Percentiles rank a stretch among this genome's conserved stretches.
phyloP scores from a whole-genome alignment of 305 asterid species.

The Withania somnifera region DNA sequence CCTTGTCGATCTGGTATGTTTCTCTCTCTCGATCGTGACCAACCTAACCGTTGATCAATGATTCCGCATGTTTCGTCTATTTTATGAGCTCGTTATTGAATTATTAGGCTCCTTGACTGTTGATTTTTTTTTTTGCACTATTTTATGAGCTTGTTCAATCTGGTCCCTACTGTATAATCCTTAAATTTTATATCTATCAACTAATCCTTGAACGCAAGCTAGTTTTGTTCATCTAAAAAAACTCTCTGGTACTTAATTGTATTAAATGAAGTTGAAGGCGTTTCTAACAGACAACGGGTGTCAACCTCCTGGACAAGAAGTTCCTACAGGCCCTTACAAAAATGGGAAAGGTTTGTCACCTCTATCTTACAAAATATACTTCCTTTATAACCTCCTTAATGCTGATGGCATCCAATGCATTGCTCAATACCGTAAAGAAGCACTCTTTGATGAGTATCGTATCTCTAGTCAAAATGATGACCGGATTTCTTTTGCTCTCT shows the following conservation, averaged over 20 bases:
- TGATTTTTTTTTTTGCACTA: too few relatives aligned
- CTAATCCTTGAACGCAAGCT: too few relatives aligned
- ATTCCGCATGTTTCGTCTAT: not conserved
- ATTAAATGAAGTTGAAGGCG: constrained; percentile 80
- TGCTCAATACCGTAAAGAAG: constrained; percentile 51
- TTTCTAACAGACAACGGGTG: constrained; percentile 70
- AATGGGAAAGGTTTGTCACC: constrained; percentile 62
- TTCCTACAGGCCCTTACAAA: constrained; percentile 78
- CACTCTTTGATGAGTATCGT: constrained; percentile 69
- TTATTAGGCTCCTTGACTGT: not conserved
- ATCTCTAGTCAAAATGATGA: constrained; percentile 74
- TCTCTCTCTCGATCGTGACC: too few relatives aligned
- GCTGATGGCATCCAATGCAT: constrained; percentile 75
- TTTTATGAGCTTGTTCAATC: not conserved
- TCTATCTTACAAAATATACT: constrained; percentile 55
- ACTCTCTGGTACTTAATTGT: too few relatives aligned
- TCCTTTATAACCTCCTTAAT: constrained; percentile 94
- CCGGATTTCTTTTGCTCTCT: constrained; percentile 64
- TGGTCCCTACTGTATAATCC: not conserved
- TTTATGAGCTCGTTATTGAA: not conserved
- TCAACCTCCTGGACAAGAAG: constrained; percentile 63
- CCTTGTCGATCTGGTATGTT: not conserved
- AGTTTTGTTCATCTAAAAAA: not conserved
- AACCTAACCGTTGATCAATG: not conserved
- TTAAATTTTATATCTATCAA: not conserved